Percentiles rank a stretch among this genome's conserved stretches.
Conservation (phyloP, 805 yeast species). For the Kluyveromyces lactis region DNA sequence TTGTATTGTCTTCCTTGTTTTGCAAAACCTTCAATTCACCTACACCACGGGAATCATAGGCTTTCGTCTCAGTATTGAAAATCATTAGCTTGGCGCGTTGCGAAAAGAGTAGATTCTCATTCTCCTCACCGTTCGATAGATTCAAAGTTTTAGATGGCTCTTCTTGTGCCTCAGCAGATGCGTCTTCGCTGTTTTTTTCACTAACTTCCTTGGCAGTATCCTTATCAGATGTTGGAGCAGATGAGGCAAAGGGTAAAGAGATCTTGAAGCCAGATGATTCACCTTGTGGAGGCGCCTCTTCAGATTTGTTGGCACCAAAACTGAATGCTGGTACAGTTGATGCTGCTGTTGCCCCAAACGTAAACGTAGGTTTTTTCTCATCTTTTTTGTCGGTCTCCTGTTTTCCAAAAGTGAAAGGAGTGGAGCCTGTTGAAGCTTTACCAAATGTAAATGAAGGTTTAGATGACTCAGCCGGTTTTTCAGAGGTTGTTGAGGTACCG, state of each 20-base stretch:
- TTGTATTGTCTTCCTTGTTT: slow-evolving; percentile 44
- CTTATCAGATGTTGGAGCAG: slow-evolving; percentile 14
- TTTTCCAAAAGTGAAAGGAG: slow-evolving; percentile 18
- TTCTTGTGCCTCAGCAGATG: slow-evolving; percentile 37
- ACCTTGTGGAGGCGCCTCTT: slow-evolving; percentile 7
- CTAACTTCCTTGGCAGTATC: slow-evolving; percentile 18
- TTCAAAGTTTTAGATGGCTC: slow-evolving; percentile 38
- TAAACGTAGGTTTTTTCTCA: slow-evolving; percentile 20
- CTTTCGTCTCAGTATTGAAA: slow-evolving; percentile 42
- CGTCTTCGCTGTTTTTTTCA: slow-evolving; percentile 36
- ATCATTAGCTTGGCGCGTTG: slow-evolving; percentile 67
- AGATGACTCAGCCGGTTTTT: slow-evolving; percentile 6
- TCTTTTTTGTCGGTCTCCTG: slow-evolving; percentile 4
- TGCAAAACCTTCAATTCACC: slow-evolving; percentile 75
- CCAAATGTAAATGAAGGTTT: not conserved
- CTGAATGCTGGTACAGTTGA: slow-evolving; percentile 24
- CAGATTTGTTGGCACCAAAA: slow-evolving; percentile 9
- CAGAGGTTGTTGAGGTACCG: slow-evolving; percentile 17
- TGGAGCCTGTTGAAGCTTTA: slow-evolving; percentile 3
- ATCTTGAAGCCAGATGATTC: slow-evolving; percentile 30
- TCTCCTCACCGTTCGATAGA: slow-evolving; percentile 75
- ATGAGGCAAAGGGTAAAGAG: slow-evolving; percentile 23
- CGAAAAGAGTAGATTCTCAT: slow-evolving; percentile 54
- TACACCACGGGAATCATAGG: slow-evolving; percentile 59
- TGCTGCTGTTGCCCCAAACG: slow-evolving; percentile 19